Evolutionary conservation across 345 rosid genomes (phyloP).

Genomic region (Arabis hirsuta): DNA sequence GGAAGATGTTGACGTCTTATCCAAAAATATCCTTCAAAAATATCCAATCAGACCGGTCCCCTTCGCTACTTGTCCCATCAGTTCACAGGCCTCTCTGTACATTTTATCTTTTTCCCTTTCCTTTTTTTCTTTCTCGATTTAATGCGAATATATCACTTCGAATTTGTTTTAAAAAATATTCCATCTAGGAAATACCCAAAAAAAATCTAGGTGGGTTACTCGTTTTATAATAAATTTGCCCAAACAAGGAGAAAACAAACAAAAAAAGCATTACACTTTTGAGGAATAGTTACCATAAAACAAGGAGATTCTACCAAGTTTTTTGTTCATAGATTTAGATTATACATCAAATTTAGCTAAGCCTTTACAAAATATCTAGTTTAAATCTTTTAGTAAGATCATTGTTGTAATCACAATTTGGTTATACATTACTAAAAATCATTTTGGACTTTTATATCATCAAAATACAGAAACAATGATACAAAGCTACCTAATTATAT

Average conservation of each 20-base stretch:
- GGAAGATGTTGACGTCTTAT: slow-evolving; percentile 64
- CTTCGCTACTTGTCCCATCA: slow-evolving; percentile 40
- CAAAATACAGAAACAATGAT: background rate
- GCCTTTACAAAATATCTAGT: background rate
- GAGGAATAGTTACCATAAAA: background rate
- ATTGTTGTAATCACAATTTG: slow-evolving; percentile 1
- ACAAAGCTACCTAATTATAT: background rate
- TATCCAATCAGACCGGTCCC: slow-evolving; percentile 43
- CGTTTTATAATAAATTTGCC: background rate
- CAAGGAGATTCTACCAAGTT: background rate
- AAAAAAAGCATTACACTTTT: background rate
- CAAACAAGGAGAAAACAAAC: background rate
- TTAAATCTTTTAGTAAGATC: no score
- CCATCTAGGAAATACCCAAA: background rate
- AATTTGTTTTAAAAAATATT: background rate
- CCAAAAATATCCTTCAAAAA: slow-evolving; percentile 48
- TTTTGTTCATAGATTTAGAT: background rate
- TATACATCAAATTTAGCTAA: background rate
- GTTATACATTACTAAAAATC: background rate
- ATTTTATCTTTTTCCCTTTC: slow-evolving; percentile 15
- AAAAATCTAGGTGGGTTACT: background rate
- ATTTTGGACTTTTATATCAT: background rate
- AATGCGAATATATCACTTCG: slow-evolving; percentile 20
- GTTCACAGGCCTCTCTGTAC: slow-evolving; percentile 13
- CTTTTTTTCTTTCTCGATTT: background rate